These are phyloP conservation scores for Actinomortierella wolfii DNA, from an alignment of 371 early-diverging fungal genomes.

Conservation along the genomic window DNA sequence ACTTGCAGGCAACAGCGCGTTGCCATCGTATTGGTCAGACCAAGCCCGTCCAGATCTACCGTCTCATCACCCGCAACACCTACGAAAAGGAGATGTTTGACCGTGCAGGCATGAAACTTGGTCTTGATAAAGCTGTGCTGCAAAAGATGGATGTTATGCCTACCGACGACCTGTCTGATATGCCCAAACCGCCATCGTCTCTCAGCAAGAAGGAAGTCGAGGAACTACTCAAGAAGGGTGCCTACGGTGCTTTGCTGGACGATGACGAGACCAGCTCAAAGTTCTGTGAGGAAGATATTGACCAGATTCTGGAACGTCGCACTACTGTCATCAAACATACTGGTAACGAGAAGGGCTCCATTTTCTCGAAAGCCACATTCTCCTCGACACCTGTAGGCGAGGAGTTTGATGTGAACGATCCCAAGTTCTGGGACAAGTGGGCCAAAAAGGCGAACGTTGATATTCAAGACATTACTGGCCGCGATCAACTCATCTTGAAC, in stretches of 20 bases:
- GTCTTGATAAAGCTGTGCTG: constrained; percentile 90
- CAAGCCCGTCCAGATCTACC: constrained; percentile 86
- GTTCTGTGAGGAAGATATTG: constrained; percentile 98
- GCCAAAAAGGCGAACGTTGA: constrained; percentile 82
- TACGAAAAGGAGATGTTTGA: constrained; percentile 98
- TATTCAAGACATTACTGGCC: constrained; percentile 56
- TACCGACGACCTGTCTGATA: constrained; percentile 47
- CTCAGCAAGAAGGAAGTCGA: constrained; percentile 85
- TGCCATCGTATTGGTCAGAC: constrained; percentile 97
- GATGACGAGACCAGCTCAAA: constrained; percentile 77
- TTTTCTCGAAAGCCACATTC: constrained; percentile 96
- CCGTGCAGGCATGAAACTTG: constrained; percentile 91
- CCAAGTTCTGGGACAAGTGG: constrained; percentile 98
- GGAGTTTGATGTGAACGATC: constrained; percentile 91
- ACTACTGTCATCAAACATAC: constrained; percentile 89
- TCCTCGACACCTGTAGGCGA: constrained; percentile 61
- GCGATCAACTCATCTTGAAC: constrained; percentile 67
- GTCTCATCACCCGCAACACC: constrained; percentile 89
- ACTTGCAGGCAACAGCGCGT: constrained; percentile 94
- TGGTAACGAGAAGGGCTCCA: constrained; percentile 74
- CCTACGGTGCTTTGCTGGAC: constrained; percentile 89
- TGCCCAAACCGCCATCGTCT: constrained; percentile 38
- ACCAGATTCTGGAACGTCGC: constrained; percentile 91
- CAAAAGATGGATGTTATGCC: constrained; percentile 71
- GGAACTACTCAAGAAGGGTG: constrained; percentile 88